A percentile compares a stretch with the other conserved stretches of the same genome.
phyloP scores from a whole-genome alignment of 768 basidiomycete species.

The Russula earlei region DNA sequence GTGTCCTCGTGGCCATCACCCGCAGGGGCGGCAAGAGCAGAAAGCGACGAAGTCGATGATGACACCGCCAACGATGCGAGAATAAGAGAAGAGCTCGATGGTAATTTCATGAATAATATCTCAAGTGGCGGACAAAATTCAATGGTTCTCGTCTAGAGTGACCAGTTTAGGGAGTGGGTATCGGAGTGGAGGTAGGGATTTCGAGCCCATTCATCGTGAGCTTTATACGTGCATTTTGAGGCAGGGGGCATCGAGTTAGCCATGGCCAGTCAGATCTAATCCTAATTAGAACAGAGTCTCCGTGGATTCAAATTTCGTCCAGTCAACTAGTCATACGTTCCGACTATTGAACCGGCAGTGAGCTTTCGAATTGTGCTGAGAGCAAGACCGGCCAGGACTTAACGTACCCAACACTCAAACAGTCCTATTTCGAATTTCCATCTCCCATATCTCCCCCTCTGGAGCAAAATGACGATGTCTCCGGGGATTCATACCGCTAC shows the following conservation, averaged over 20 bases:
- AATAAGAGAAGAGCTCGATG: constrained; percentile 28
- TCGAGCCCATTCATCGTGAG: not conserved
- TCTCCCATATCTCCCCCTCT: constrained; percentile 52
- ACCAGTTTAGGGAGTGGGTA: constrained; percentile 11
- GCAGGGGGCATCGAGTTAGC: not conserved
- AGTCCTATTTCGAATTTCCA: constrained; percentile 36
- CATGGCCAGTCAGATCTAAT: not conserved
- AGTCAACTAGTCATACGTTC: not conserved
- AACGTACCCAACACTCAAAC: constrained; percentile 15
- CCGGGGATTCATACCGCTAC: constrained; percentile 22
- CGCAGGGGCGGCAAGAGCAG: constrained; percentile 26
- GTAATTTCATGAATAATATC: constrained; percentile 24
- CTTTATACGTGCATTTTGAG: not conserved
- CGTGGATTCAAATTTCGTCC: not conserved
- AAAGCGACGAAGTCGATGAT: constrained; percentile 27
- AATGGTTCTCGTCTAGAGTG: constrained; percentile 12
- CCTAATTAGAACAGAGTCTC: not conserved
- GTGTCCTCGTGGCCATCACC: not conserved
- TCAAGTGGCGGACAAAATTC: constrained; percentile 4
- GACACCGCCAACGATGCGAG: constrained; percentile 27
- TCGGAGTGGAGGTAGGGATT: not conserved
- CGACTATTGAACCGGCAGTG: not conserved
- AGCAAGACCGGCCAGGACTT: not conserved
- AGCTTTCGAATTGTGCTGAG: not conserved
- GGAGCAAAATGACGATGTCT: constrained; percentile 33